Evolutionary conservation across 441 rosid species (phyloP).

Genomic region (Adansonia gregorii): DNA sequence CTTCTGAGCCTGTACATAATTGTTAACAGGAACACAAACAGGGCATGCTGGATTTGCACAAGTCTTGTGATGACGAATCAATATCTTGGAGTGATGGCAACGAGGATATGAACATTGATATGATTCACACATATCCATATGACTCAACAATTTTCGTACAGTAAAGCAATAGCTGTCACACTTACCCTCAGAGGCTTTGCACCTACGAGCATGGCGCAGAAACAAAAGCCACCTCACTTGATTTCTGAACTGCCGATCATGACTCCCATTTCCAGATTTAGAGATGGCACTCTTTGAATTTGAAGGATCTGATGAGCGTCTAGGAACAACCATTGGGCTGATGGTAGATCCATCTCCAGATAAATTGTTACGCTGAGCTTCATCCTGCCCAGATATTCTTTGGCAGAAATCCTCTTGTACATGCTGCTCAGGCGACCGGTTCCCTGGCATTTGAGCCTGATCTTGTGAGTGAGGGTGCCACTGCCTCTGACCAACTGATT

Average conservation of each 20-base stretch:
- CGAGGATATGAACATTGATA: constrained; percentile 78
- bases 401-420: constrained; percentile 83
- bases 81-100: constrained; percentile 72
- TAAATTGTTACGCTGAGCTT: constrained; percentile 77
- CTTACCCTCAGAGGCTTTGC: constrained; percentile 90
- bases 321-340: constrained; percentile 50
- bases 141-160: constrained; percentile 77
- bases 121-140: constrained; percentile 74
- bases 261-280: constrained; percentile 65
- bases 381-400: constrained; percentile 74
- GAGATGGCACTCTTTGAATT: constrained; percentile 47
- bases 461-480: constrained; percentile 75
- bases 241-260: constrained; percentile 72
- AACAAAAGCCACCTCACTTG: constrained; percentile 94
- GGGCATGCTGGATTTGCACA: constrained; percentile 84
- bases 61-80: constrained; percentile 72
- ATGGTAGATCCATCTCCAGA: constrained; percentile 64
- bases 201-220: constrained; percentile 87
- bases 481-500: constrained; percentile 57
- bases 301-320: constrained; percentile 52
- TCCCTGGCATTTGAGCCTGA: constrained; percentile 49
- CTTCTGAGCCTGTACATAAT: constrained; percentile 57
- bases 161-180: constrained; percentile 75
- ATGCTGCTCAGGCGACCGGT: constrained; percentile 52
- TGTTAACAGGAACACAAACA: constrained; percentile 91